These are phyloP conservation scores for Kuraishia hungarica DNA, from an alignment of 805 yeast species.

Conservation along the genomic window DNA sequence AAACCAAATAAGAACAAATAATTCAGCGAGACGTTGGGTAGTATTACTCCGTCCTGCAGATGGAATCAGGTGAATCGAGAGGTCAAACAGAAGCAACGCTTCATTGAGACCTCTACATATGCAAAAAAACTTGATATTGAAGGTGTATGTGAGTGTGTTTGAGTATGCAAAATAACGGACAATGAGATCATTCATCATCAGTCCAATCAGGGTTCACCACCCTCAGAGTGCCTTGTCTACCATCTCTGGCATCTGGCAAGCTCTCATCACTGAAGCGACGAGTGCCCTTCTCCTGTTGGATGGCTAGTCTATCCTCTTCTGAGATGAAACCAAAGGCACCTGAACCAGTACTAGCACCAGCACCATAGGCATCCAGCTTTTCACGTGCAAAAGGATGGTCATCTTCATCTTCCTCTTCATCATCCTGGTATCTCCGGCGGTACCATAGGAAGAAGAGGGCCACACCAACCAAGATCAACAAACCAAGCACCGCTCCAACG, in stretches of 20 bases:
- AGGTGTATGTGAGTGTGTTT: not conserved
- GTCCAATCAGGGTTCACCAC: constrained; percentile 23
- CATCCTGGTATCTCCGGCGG: constrained; percentile 10
- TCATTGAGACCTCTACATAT: not conserved
- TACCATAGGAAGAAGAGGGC: constrained; percentile 15
- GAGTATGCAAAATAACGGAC: not conserved
- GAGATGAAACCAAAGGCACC: constrained; percentile 2
- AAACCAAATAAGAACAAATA: too few relatives aligned
- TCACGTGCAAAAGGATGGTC: constrained; percentile 1
- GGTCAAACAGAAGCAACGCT: not conserved
- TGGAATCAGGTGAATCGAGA: not conserved
- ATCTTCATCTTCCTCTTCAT: constrained; percentile 12
- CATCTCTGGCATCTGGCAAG: constrained; percentile 25
- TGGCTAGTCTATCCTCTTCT: not conserved
- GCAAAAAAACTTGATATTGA: not conserved
- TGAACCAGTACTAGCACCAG: not conserved
- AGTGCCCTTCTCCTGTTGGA: constrained; percentile 14
- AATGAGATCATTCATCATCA: constrained; percentile 4
- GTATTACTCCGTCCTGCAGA: not conserved
- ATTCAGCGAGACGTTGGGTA: not conserved
- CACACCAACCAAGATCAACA: constrained; percentile 7
- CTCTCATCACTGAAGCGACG: constrained; percentile 26
- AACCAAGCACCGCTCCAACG: constrained; percentile 21
- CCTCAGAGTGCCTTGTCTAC: constrained; percentile 18
- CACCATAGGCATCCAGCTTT: constrained; percentile 5